These are phyloP conservation scores for Sporothrix mexicana DNA, from an alignment of 2,329 filamentous ascomycete species.

Conservation along the genomic window DNA sequence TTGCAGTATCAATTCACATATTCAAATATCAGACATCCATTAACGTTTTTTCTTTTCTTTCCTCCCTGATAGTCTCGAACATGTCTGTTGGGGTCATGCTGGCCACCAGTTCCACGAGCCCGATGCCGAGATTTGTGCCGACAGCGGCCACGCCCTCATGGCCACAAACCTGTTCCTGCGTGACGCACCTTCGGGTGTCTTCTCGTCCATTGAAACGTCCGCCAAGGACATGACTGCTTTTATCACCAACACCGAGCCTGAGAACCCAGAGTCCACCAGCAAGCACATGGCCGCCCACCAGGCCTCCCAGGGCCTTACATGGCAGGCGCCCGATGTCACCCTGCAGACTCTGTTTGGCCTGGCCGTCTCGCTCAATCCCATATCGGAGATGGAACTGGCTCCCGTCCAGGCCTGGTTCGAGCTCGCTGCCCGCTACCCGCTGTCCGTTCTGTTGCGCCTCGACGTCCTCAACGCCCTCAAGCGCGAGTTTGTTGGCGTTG, in stretches of 20 bases:
- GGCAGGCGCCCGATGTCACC: slow-evolving; percentile 50
- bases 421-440: slow-evolving; percentile 51
- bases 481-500: slow-evolving; percentile 51
- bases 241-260: slow-evolving; percentile 30
- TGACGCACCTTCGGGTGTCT: slow-evolving; percentile 47
- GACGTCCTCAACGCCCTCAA: slow-evolving; percentile 49
- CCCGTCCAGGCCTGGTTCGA: slow-evolving; percentile 64
- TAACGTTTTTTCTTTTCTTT: too few species aligned
- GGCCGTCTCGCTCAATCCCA: slow-evolving; percentile 52
- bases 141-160: slow-evolving; percentile 53
- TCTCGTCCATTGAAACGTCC: slow-evolving; percentile 36
- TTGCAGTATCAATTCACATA: too few species aligned
- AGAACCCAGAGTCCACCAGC: slow-evolving; percentile 14
- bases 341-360: slow-evolving; percentile 54
- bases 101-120: slow-evolving; percentile 43
- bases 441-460: slow-evolving; percentile 46
- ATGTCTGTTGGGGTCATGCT: slow-evolving; percentile 60
- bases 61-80: slow-evolving; percentile 52
- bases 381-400: slow-evolving; percentile 51
- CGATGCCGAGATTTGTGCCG: slow-evolving; percentile 31
- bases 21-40: too few species aligned
- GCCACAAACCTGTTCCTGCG: slow-evolving; percentile 52
- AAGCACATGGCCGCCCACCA: slow-evolving; percentile 24
- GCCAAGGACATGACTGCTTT: slow-evolving; percentile 35
- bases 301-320: slow-evolving; percentile 41